Evolutionary conservation across 2,329 filamentous ascomycete genomes (phyloP), one percentile per base, ranked within the genome.

Genomic region (Colletotrichum sp.): DNA sequence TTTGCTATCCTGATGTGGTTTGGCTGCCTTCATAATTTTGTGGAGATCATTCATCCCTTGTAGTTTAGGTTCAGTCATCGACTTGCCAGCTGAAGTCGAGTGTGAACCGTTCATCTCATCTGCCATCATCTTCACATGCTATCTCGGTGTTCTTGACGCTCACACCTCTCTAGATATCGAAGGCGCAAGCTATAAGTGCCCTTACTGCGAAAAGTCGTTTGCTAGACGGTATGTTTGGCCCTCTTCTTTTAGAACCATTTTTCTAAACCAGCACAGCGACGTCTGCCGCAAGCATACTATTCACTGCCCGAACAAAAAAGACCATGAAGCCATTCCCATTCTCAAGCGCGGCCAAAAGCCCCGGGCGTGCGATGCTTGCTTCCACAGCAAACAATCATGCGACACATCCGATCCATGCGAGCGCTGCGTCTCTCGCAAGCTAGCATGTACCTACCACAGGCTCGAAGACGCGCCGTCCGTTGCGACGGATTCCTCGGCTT

Each of bases 341-440:
- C 75, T 78, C 10, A 79, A 78, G 48, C 79, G 81, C 7, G 81
- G 81, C 16, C 80, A 81, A 34, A 81, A 80, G 56, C 78, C 80
- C 0, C 71, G 75, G 2, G 81, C 81, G 4, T 83, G 81, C 69
- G 80, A 82, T 24, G 77, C 78, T 3, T 83, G 81, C 68, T 81
- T 80, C 66, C 77, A 76, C 30, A 80, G 80, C 75, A 81, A 81
- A 36, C 75, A 80, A 14, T 78, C 79, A 21, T 83, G 81, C 70
- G 80, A 82, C 64, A 80, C 76, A 6, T 72, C 63, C 3, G 62
- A 75, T 4, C 80, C 80, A 0, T 83, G 81, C 64, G 68, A 75
- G 4, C 76, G 81, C 28, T 82, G 81, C 63, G 59, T 72, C 7
- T 64, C 78, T 4, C 78, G 80, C 4, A 69, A 73, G 6, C 7